Base-by-base conservation (phyloP, 257 asterid genomes). In the Misopates orontium region DNA sequence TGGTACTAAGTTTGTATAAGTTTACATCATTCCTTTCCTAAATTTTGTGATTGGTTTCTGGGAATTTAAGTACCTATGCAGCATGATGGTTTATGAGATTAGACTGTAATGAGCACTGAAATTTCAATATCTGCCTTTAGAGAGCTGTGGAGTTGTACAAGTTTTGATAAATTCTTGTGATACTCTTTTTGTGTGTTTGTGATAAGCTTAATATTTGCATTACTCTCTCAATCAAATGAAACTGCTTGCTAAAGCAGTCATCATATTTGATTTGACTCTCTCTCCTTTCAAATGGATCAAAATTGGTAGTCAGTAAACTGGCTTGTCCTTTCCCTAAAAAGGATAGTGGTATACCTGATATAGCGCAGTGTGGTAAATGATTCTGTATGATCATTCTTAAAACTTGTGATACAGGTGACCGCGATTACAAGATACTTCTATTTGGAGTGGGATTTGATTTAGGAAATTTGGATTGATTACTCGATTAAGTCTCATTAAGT, bases 1-100 rank as follows among this genome's bases (percentile, higher is more conserved):
- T 72, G 67, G 90, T 64, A 48, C 56, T 69, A 56, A 23, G 19
- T 40, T 66, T 40, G 50, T 14, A 22, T 13, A 23, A 18, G 60
- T 24, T n/a, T 56, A 41, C 73, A 64, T 36, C 17, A 11, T 51
- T 57, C 20, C 57, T 51, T 4, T 64, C 55, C 63, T 21, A 17
- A 18, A 25, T 71, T 28, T 65, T 44, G 56, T 54, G 54, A 28
- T 57, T 44, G 44, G 14, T 60, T 57, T 73, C 61, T 50, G 44
- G 60, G 67, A 45, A 39, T 69, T 41, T 71, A 25, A 50, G 40
- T 63, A 31, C 36, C 59, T 39, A 54, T 57, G 50, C n/a, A 25
- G 20, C 36, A 62, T 74, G 65, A 22, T 22, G 21, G 49, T 17
- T 1, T 32, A 49, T 5, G 6, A 52, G 45, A 28, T 53, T 47